A percentile compares a stretch with the other conserved stretches of the same genome.
Evolutionary conservation across 164 flowering plant genomes (phyloP).

Genomic region (Piper betle): DNA sequence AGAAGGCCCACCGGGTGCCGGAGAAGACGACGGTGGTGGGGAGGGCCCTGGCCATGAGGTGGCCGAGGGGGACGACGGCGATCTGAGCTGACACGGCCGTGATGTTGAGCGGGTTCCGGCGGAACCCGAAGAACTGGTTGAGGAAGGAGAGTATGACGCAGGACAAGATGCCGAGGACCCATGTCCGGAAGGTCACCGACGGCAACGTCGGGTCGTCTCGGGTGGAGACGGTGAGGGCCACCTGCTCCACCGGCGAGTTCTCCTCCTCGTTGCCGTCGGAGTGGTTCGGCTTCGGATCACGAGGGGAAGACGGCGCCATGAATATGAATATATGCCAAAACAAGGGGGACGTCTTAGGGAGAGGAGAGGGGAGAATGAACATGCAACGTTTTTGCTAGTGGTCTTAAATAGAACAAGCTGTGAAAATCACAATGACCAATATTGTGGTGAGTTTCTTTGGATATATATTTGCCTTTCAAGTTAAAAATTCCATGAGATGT

Average conservation of each 20-base stretch:
- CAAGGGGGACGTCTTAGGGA: no score
- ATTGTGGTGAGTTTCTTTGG: no score
- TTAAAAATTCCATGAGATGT: no score
- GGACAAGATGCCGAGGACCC: conserved; percentile 57
- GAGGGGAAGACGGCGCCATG: no score
- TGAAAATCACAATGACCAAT: no score
- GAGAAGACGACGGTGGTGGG: conserved; percentile 41
- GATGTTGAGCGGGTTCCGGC: conserved; percentile 65
- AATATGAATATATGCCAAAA: no score
- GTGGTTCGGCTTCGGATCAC: no score
- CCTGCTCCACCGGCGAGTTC: conserved; percentile 54
- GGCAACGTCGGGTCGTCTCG: conserved; percentile 70
- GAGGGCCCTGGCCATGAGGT: conserved; percentile 55
- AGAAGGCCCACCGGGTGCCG: conserved; percentile 52
- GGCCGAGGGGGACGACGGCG: conserved; percentile 86
- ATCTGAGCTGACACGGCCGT: conserved; percentile 82
- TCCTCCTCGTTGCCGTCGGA: no score
- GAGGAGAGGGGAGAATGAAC: no score
- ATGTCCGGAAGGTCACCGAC: conserved; percentile 76
- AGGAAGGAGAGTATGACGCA: conserved; percentile 71
- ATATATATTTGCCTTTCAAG: no score
- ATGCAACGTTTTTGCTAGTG: no score
- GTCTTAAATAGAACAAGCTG: no score
- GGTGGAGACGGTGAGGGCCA: conserved; percentile 68
- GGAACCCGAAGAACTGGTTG: conserved; percentile 92